Conservation (phyloP, 805 yeast genomes). For the Trichomonascus vanleenenianus region DNA sequence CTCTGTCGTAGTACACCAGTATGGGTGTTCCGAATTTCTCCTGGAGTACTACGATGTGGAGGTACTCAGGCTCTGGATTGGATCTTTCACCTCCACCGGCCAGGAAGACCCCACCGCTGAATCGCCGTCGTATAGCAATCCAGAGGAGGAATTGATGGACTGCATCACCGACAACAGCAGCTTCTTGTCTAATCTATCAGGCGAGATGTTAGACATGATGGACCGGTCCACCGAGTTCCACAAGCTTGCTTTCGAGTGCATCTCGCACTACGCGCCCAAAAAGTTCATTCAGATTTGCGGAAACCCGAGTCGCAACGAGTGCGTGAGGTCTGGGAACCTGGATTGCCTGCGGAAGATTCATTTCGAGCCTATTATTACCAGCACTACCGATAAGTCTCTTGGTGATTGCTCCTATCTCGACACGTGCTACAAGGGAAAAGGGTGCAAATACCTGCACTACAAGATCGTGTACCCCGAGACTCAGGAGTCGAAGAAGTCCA, state of each 20-base stretch:
- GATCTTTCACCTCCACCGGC: not conserved
- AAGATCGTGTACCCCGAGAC: conserved; percentile 21
- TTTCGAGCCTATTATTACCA: conserved; percentile 26
- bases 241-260: conserved; percentile 9
- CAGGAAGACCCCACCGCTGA: not conserved
- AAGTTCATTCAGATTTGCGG: conserved; percentile 18
- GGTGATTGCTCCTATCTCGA: conserved; percentile 95
- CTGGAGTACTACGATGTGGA: not conserved
- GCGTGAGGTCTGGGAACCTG: conserved; percentile 13
- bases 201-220: not conserved
- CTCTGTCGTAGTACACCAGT: no score
- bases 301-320: conserved; percentile 8
- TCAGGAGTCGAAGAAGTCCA: conserved; percentile 16
- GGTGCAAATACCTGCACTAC: conserved; percentile 80
- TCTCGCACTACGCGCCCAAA: conserved; percentile 8
- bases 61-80: not conserved
- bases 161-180: conserved; percentile 2
- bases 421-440: conserved; percentile 79
- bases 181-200: not conserved
- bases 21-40: no score
- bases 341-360: conserved; percentile 25
- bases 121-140: no score
- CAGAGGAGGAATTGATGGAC: not conserved
- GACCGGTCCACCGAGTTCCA: not conserved
- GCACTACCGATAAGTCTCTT: conserved; percentile 57